Conservation (phyloP, 1,284 basidiomycete species). For the Sporisorium graminicola region DNA sequence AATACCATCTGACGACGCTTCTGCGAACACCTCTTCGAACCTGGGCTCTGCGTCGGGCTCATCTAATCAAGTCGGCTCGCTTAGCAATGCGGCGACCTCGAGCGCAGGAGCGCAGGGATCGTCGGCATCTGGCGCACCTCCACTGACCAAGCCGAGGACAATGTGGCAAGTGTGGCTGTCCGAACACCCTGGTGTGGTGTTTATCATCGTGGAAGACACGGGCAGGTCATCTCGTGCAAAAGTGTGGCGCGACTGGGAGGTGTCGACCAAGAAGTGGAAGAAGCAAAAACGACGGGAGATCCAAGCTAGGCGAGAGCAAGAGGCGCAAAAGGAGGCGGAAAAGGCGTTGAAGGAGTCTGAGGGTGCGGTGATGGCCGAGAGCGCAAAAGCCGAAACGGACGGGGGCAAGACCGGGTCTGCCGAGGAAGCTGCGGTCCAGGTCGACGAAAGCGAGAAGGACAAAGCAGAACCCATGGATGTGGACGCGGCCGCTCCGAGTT, state of each 20-base stretch:
- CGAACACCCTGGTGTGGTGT: constrained; percentile 50
- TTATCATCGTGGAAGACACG: constrained; percentile 52
- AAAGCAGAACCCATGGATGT: constrained; percentile 35
- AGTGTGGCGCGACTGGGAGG: constrained; percentile 49
- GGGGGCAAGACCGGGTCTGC: background rate
- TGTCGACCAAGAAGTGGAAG: constrained; percentile 40
- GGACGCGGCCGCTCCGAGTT: constrained; percentile 13
- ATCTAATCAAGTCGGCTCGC: background rate
- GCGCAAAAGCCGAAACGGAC: background rate
- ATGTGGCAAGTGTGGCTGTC: constrained; percentile 55
- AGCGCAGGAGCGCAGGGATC: constrained; percentile 22
- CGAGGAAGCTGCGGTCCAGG: background rate
- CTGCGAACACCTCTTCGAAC: background rate
- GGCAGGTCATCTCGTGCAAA: constrained; percentile 48
- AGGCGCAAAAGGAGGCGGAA: background rate
- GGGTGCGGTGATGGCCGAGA: background rate
- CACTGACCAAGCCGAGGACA: constrained; percentile 49
- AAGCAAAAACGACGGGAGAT: constrained; percentile 33
- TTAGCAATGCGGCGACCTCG: background rate
- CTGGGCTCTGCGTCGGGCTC: constrained; percentile 5
- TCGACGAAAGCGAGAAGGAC: background rate
- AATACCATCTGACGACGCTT: background rate
- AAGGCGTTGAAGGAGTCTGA: background rate
- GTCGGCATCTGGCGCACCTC: constrained; percentile 33
- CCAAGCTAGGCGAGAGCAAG: constrained; percentile 13